phyloP scores from a whole-genome alignment of 2,329 filamentous ascomycete species.

The Thielaviopsis populi region DNA sequence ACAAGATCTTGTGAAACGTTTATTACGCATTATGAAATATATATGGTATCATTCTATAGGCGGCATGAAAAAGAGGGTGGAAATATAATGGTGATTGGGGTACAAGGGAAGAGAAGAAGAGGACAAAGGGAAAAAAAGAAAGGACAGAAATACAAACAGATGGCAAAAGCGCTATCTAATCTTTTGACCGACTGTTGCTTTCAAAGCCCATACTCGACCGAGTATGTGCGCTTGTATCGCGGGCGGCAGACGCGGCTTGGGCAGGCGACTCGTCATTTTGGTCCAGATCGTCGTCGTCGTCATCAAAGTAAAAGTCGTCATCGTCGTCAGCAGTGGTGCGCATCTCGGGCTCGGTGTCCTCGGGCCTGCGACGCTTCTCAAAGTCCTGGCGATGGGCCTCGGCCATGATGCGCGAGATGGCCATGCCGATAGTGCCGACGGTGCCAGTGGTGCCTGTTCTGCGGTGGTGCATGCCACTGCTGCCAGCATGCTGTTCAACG shows the following conservation, averaged over 20 bases:
- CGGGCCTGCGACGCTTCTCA: constrained; percentile 51
- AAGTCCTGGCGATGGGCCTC: constrained; percentile 85
- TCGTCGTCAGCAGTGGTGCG: constrained; percentile 20
- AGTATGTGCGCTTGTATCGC: background rate
- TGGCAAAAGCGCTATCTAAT: background rate
- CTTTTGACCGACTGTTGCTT: background rate
- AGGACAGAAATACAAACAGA: background rate
- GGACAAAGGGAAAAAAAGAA: background rate
- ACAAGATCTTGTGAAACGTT: background rate
- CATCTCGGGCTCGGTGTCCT: constrained; percentile 17
- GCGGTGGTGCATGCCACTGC: constrained; percentile 14
- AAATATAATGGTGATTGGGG: background rate
- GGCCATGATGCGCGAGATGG: constrained; percentile 52
- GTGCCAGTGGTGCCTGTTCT: constrained; percentile 19
- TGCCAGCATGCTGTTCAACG: constrained; percentile 17
- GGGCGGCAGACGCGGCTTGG: background rate
- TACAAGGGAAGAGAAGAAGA: background rate
- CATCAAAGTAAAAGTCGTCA: constrained; percentile 18
- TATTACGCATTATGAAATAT: background rate
- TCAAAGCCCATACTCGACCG: constrained; percentile 2
- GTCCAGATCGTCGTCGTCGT: constrained; percentile 21
- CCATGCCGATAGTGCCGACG: constrained; percentile 21
- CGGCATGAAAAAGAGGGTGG: background rate
- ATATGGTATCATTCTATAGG: background rate
- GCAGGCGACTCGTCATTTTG: background rate